Conservation (phyloP, 495 filamentous ascomycete genomes). For the Patellaria atrata region DNA sequence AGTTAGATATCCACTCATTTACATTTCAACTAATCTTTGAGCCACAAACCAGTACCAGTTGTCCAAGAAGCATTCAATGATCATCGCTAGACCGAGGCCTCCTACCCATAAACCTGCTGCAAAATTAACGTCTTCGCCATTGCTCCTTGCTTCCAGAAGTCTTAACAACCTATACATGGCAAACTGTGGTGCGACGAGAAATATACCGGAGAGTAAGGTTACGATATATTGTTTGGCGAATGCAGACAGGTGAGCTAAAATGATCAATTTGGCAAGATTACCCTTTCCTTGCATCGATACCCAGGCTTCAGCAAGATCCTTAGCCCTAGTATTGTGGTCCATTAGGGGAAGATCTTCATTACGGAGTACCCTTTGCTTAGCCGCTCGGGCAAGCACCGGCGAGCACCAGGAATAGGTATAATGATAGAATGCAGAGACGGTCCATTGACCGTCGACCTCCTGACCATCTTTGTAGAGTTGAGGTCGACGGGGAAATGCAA, state of each 20-base stretch:
- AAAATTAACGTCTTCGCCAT: not conserved
- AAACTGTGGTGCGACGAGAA: conserved; percentile 1
- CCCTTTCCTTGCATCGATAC: not conserved
- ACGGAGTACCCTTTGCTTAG: not conserved
- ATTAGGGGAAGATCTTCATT: not conserved
- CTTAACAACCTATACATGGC: conserved; percentile 4
- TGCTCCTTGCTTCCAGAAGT: conserved; percentile 2
- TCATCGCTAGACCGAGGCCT: not conserved
- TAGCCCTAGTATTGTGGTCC: conserved; percentile 1
- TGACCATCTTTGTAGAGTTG: not conserved
- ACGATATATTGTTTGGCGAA: conserved; percentile 2
- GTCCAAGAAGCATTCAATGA: not conserved
- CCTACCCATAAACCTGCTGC: not conserved
- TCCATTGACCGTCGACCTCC: not conserved
- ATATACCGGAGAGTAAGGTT: not conserved
- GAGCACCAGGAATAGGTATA: not conserved
- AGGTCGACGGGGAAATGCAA: not conserved
- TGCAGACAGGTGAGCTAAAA: not conserved
- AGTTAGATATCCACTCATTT: too few relatives aligned
- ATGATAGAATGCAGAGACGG: not conserved
- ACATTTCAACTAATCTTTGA: too few relatives aligned
- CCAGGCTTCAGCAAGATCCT: conserved; percentile 1
- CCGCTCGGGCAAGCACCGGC: not conserved
- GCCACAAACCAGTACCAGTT: conserved; percentile 4
- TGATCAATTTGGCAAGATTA: not conserved